Percentiles rank a stretch among this genome's conserved stretches.
These are phyloP conservation scores for Lentithecium fluviatile DNA, from an alignment of 495 filamentous ascomycete species.

Conservation along the genomic window DNA sequence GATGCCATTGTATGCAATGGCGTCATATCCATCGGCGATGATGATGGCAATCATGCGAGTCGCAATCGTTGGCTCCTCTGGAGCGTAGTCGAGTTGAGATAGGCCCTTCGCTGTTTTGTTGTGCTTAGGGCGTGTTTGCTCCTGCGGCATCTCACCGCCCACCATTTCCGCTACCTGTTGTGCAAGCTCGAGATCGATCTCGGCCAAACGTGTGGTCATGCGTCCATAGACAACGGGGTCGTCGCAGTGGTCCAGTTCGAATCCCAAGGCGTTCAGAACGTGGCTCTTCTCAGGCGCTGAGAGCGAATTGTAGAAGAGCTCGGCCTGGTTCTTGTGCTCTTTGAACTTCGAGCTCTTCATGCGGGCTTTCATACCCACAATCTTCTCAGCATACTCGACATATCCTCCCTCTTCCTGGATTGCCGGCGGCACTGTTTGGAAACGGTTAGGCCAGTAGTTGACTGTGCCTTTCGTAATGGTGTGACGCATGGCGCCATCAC, in stretches of 20 bases:
- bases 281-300: constrained; percentile 68
- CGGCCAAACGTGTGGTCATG: constrained; percentile 66
- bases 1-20: constrained; percentile 60
- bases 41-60: constrained; percentile 75
- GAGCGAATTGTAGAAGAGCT: constrained; percentile 81
- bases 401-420: constrained; percentile 61
- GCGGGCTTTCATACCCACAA: constrained; percentile 69
- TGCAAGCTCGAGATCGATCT: constrained; percentile 72
- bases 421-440: constrained; percentile 62
- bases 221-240: constrained; percentile 76
- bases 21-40: constrained; percentile 79
- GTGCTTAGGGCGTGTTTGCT: constrained; percentile 43
- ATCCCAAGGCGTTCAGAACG: constrained; percentile 66
- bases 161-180: constrained; percentile 45
- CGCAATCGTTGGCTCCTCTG: constrained; percentile 62
- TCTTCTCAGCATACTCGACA: constrained; percentile 63
- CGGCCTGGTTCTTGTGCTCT: constrained; percentile 73
- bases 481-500: constrained; percentile 67
- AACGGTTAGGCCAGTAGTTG: constrained; percentile 91
- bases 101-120: constrained; percentile 64
- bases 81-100: constrained; percentile 66
- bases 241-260: constrained; percentile 89
- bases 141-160: constrained; percentile 23
- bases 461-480: constrained; percentile 65
- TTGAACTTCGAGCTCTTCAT: constrained; percentile 73